phyloP scores from a whole-genome alignment of 768 basidiomycete genomes.

The Collybia nuda region DNA sequence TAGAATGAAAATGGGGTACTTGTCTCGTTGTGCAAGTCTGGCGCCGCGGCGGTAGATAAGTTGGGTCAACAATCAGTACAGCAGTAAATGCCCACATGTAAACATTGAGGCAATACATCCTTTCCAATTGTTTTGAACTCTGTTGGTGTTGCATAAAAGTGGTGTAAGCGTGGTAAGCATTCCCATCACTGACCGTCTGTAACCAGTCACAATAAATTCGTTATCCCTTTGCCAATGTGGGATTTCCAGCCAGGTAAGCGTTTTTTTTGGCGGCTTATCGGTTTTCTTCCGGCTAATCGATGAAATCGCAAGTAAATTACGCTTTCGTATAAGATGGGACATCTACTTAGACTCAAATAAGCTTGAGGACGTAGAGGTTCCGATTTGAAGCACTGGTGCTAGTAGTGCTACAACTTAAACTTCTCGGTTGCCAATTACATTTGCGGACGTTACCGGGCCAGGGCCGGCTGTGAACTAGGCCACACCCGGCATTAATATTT shows the following conservation, averaged over 20 bases:
- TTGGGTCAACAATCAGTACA: slow-evolving; percentile 12
- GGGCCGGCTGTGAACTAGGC: too few species aligned
- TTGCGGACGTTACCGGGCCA: too few species aligned
- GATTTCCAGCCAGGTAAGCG: slow-evolving; percentile 54
- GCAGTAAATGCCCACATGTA: slow-evolving; percentile 49
- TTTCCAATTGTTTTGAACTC: slow-evolving; percentile 59
- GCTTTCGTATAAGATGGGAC: too few species aligned
- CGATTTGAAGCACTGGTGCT: too few species aligned
- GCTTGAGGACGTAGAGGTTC: too few species aligned
- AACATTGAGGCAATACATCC: slow-evolving; percentile 65
- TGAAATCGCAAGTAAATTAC: too few species aligned
- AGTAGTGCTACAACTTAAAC: too few species aligned
- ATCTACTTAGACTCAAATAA: too few species aligned
- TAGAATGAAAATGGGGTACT: slow-evolving; percentile 33
- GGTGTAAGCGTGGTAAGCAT: slow-evolving; percentile 1
- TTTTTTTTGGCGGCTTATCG: slow-evolving; percentile 12
- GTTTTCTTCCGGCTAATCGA: too few species aligned
- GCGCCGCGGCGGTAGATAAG: slow-evolving; percentile 14
- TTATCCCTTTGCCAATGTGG: slow-evolving; percentile 75
- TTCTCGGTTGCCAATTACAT: too few species aligned
- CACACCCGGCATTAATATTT: too few species aligned
- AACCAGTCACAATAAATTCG: slow-evolving; percentile 69
- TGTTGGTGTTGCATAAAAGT: slow-evolving; percentile 20
- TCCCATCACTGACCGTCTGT: slow-evolving; percentile 54
- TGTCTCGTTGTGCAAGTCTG: slow-evolving; percentile 81